These are phyloP conservation scores for Tillandsia fasciculata DNA, from an alignment of 176 grass and related monocot genomes.

Conservation along the genomic window DNA sequence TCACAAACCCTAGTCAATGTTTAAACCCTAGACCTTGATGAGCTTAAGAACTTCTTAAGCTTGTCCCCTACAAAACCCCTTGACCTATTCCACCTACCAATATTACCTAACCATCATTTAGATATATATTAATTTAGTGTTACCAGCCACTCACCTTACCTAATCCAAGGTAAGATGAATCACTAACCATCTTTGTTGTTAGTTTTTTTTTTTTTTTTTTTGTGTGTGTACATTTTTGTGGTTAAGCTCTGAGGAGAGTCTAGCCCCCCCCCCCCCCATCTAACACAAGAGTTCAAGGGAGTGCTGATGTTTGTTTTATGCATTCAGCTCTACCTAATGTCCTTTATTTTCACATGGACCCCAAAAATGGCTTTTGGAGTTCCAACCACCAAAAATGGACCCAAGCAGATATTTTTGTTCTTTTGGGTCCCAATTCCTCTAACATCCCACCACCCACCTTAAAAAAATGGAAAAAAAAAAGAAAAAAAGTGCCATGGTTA, in stretches of 20 bases:
- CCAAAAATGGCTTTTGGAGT: slow-evolving; percentile 82
- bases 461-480: too few species aligned
- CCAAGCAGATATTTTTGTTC: slow-evolving; percentile 74
- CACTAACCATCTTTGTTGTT: slow-evolving; percentile 41
- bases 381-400: slow-evolving; percentile 37
- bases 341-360: slow-evolving; percentile 39
- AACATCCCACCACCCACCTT: slow-evolving; percentile 30
- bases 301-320: slow-evolving; percentile 88
- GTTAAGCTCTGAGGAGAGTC: slow-evolving; percentile 81
- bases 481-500: slow-evolving; percentile 56
- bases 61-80: slow-evolving; percentile 22
- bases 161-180: slow-evolving; percentile 36
- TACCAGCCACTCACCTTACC: slow-evolving; percentile 27
- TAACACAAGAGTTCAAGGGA: slow-evolving; percentile 72
- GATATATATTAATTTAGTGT: slow-evolving; percentile 28
- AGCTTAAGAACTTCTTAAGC: slow-evolving; percentile 33
- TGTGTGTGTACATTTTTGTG: slow-evolving; percentile 59
- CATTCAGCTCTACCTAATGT: slow-evolving; percentile 61
- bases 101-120: slow-evolving; percentile 29
- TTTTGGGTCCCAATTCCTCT: slow-evolving; percentile 68
- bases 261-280: slow-evolving; percentile 22
- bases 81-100: slow-evolving; percentile 15
- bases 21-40: slow-evolving; percentile 18
- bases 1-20: slow-evolving; percentile 14
- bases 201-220: slow-evolving; percentile 26